Evolutionary conservation across 345 rosid genomes (phyloP).

Genomic region (Jatropha curcas): DNA sequence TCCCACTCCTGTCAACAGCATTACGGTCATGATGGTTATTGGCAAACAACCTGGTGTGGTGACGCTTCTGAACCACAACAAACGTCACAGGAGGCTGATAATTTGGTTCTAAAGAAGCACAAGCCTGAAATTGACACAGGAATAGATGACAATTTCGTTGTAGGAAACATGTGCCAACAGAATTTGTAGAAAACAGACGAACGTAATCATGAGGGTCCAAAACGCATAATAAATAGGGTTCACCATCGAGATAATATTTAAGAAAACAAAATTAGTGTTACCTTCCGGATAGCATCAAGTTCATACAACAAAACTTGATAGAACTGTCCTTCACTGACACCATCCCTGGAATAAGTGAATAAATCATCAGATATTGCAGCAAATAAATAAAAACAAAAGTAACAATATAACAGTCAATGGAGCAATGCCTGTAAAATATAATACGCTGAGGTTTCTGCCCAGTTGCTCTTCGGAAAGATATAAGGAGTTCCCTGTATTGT

Average conservation of each 20-base stretch:
- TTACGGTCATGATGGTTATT: slow-evolving; percentile 67
- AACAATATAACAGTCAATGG: not conserved
- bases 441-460: slow-evolving; percentile 95
- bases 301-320: slow-evolving; percentile 92
- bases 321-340: slow-evolving; percentile 97
- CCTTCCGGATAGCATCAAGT: slow-evolving; percentile 98
- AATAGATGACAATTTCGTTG: not conserved
- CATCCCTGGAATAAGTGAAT: slow-evolving; percentile 59
- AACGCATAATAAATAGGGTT: too few relatives aligned
- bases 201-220: not conserved
- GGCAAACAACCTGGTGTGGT: slow-evolving; percentile 96
- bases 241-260: too few relatives aligned
- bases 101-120: slow-evolving; percentile 92
- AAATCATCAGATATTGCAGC: not conserved
- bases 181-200: too few relatives aligned
- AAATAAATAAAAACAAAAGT: not conserved
- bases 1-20: slow-evolving; percentile 88
- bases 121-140: slow-evolving; percentile 54
- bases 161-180: not conserved
- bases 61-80: slow-evolving; percentile 99
- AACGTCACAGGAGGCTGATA: slow-evolving; percentile 99
- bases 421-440: slow-evolving; percentile 78
- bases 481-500: slow-evolving; percentile 70
- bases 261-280: slow-evolving; percentile 16
- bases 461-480: slow-evolving; percentile 91